phyloP scores from a whole-genome alignment of 1,284 basidiomycete species.

The Xerocomus minutiporus region DNA sequence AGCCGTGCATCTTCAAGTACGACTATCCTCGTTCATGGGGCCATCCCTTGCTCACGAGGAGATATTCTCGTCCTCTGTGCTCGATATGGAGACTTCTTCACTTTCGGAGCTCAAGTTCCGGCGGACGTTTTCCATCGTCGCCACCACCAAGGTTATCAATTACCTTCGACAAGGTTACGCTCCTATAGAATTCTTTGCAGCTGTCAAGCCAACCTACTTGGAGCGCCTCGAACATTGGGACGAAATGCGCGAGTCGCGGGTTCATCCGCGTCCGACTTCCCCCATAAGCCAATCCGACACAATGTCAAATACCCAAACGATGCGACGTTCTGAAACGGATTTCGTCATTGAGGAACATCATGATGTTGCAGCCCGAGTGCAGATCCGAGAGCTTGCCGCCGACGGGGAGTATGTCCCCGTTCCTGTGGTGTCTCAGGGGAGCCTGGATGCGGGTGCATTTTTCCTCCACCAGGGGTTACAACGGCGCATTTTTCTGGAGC shows the following conservation, averaged over 20 bases:
- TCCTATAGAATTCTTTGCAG: conserved; percentile 85
- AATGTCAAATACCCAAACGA: conserved; percentile 53
- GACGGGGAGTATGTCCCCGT: conserved; percentile 84
- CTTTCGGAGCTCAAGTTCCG: conserved; percentile 77
- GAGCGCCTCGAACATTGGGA: conserved; percentile 90
- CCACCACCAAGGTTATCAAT: conserved; percentile 68
- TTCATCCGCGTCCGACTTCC: conserved; percentile 32
- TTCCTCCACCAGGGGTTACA: conserved; percentile 92
- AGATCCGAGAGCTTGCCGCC: conserved; percentile 82
- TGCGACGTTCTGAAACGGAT: conserved; percentile 88
- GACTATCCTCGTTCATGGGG: conserved; percentile 78
- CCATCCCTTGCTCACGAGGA: conserved; percentile 69
- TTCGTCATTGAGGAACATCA: conserved; percentile 87
- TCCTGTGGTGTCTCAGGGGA: conserved; percentile 74
- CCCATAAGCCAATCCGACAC: conserved; percentile 30
- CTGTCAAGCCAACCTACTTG: conserved; percentile 74
- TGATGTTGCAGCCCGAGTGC: conserved; percentile 83
- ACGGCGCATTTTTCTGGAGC: conserved; percentile 69
- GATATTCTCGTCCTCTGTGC: conserved; percentile 68
- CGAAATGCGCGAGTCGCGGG: conserved; percentile 72
- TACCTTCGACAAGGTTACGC: conserved; percentile 75
- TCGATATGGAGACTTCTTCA: conserved; percentile 71
- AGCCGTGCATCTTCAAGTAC: conserved; percentile 78
- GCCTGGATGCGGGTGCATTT: conserved; percentile 82
- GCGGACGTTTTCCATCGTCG: conserved; percentile 73